phyloP scores from a whole-genome alignment of 2,329 filamentous ascomycete genomes.

The Sarocladium brachiariae region DNA sequence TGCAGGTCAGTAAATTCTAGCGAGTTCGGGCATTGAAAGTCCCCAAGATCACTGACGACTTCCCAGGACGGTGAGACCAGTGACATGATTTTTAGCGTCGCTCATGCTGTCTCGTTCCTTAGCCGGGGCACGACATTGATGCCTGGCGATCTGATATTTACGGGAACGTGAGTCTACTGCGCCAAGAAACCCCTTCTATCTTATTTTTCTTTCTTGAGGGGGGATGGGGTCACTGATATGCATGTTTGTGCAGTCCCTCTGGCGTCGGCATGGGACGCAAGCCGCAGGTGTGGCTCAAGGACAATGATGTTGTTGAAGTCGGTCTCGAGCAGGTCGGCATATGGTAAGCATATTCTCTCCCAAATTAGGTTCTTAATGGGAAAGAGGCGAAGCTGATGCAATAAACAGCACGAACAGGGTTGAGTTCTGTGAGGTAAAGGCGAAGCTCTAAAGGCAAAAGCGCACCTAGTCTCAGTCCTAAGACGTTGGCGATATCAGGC shows the following conservation, averaged over 20 bases:
- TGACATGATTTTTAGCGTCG: constrained; percentile 59
- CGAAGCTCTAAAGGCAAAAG: constrained; percentile 21
- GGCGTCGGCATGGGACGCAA: constrained; percentile 66
- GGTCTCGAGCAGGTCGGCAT: constrained; percentile 58
- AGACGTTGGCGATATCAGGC: not conserved
- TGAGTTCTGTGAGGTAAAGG: constrained; percentile 21
- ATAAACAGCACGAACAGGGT: constrained; percentile 22
- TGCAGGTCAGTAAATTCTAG: constrained; percentile 37
- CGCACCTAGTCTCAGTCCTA: not conserved
- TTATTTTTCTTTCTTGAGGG: too few relatives aligned
- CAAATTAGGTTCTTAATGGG: not conserved
- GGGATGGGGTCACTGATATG: not conserved
- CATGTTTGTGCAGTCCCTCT: constrained; percentile 40
- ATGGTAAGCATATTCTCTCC: constrained; percentile 27
- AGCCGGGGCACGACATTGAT: constrained; percentile 56
- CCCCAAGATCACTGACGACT: constrained; percentile 7
- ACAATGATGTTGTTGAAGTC: constrained; percentile 65
- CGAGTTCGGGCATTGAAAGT: too few relatives aligned
- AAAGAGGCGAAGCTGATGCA: not conserved
- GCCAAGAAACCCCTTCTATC: too few relatives aligned
- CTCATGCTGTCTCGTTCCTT: constrained; percentile 51
- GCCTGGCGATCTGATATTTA: constrained; percentile 60
- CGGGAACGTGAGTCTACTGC: constrained; percentile 45
- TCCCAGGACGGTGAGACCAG: constrained; percentile 44
- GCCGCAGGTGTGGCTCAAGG: constrained; percentile 60